Evolutionary conservation across 768 basidiomycete genomes (phyloP), one percentile per base, ranked within the genome.

Genomic region (Leccinum arenicola): DNA sequence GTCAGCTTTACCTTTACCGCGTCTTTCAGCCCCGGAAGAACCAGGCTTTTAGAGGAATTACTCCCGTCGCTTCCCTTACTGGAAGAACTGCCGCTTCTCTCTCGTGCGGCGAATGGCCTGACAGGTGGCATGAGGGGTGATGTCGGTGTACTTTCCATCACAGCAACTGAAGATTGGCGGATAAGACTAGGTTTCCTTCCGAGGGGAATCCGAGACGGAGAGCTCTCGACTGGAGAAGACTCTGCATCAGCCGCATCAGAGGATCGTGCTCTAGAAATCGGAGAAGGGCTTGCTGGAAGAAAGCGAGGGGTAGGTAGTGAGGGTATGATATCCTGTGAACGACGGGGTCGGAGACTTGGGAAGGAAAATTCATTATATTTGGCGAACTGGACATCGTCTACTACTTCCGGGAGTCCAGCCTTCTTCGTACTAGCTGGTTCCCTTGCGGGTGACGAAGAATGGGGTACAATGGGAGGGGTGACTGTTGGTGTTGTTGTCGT

Each of bases 11-110:
- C 88, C 83, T 89, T 90, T 27, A 90, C 72, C 17, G 88, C 85
- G 66, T 91, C 88, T 67, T 86, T 89, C 33, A 90, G 73, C 3
- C 84, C 87, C 2, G 87, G 86, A 0, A 84, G 72, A 25, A 76
- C 75, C 38, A 77, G 63, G 56, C 66, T 67, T 56, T 66, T 66
- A 48, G 66, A 51, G 17, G 69, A 68, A 56, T 56, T 66, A 55
- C 66, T 63, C 14, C 67, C 69, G n/a, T 77, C 68, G 56, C 78
- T 70, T 57, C 74, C 66, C 64, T 72, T 67, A 54, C 79, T 78
- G 2, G 76, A 75, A 25, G 81, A 77, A 57, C 78, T 82, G 4
- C 81, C 82, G 36, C 79, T 82, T 50, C 82, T 75, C 51, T 80
- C 78, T 49, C 82, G 74, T 17, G 68, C 66, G n/a, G 73, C 78